Evolutionary conservation across 31 red algal genomes (phyloP), one percentile per base, ranked within the genome.

Genomic region (Odonthalia washingtoniensis): DNA sequence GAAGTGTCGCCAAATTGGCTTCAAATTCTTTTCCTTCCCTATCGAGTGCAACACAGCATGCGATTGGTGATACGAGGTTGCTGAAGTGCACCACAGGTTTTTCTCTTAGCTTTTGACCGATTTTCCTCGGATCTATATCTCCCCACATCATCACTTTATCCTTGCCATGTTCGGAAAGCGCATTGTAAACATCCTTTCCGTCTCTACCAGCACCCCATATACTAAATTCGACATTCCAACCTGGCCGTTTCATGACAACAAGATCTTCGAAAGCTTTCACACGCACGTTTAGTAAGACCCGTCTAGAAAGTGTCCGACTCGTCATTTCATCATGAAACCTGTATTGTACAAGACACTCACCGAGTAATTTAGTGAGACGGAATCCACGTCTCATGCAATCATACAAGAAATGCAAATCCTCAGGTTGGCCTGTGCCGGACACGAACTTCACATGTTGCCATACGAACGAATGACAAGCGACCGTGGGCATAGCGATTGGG

Each of bases 341-440:
- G 65, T 95, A 91, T 4, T 43, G 53, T 1, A 84, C 81, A 26
- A 92, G 76, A 34, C 84, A 72, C 24, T 46, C 82, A 1, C 66
- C 82, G 18, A 37, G 45, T 3, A 92, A 72, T 46, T 95, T 95
- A 40, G 46, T 40, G 1, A 91, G 45, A 32, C 65, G 45, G 41
- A 86, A 85, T 4, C 88, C 88, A 33, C 74, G 36, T 40, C 82
- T 74, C 70, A 82, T 80, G n/a, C 75, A 69, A 6, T 65, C 89
- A 33, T 91, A 95, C 40, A 91, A 40, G 40, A 95, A n/a, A n/a
- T n/a, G n/a, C n/a, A 91, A 42, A 66, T 95, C 93, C 34, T 95
- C 93, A 18, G 93, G 60, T 32, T 91, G 82, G 31, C 77, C 75
- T 62, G 14, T 80, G 9, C 93, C 93, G 24, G 41, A 75, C 42